Conservation (phyloP, 169 alveolate genomes). For the Plasmodium coatneyi region DNA sequence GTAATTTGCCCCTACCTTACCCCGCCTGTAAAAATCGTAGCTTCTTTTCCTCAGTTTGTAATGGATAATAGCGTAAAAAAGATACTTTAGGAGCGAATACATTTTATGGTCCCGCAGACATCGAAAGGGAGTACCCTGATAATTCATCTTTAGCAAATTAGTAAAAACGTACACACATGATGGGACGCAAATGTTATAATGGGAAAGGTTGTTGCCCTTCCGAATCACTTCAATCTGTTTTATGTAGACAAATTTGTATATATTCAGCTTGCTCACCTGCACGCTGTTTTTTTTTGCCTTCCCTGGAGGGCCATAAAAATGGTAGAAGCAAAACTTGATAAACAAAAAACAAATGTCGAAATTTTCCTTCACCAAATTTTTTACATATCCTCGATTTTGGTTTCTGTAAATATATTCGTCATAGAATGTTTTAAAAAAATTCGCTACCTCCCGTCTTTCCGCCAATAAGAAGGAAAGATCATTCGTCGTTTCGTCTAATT, state of each 20-base stretch:
- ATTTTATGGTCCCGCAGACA: conserved; percentile 17
- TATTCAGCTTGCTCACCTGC: not conserved
- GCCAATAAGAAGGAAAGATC: conserved; percentile 1
- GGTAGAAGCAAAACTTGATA: conserved; percentile 43
- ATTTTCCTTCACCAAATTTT: conserved; percentile 28
- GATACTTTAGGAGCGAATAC: conserved; percentile 1
- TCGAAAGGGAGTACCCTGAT: conserved; percentile 23
- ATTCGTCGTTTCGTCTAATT: not conserved
- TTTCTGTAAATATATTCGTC: conserved; percentile 67
- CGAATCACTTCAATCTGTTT: conserved; percentile 44
- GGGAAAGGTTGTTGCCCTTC: not conserved
- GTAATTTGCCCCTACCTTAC: conserved; percentile 7
- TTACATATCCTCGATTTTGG: conserved; percentile 20
- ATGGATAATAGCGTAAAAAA: conserved; percentile 26
- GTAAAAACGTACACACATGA: conserved; percentile 49
- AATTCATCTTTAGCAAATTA: conserved; percentile 56
- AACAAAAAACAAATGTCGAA: conserved; percentile 64
- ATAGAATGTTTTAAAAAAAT: conserved; percentile 31
- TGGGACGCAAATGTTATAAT: conserved; percentile 52
- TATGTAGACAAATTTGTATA: conserved; percentile 51
- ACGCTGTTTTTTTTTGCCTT: not conserved
- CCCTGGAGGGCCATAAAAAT: not conserved
- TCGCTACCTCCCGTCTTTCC: conserved; percentile 17
- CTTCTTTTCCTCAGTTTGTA: conserved; percentile 40
- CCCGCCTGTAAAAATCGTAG: conserved; percentile 21